Evolutionary conservation across 805 yeast species (phyloP).

Genomic region (Huiozyma sinensis): DNA sequence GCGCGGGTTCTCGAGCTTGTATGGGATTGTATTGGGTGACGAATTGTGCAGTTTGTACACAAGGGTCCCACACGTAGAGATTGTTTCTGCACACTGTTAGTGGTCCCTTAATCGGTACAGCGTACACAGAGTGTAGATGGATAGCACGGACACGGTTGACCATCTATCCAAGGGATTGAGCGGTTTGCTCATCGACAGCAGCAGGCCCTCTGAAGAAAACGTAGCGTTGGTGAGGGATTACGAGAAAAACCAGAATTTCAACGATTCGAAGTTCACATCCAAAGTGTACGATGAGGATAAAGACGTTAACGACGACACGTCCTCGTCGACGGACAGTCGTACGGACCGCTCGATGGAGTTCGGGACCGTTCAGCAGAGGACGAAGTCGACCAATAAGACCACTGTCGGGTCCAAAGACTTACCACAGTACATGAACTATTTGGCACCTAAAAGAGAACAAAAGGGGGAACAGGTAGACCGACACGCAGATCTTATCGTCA

Average conservation of each 20-base stretch:
- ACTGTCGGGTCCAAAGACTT: slow-evolving; percentile 2
- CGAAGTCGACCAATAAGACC: slow-evolving; percentile 4
- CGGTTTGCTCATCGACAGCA: too few relatives aligned
- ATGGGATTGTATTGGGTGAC: too few relatives aligned
- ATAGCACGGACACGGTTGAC: too few relatives aligned
- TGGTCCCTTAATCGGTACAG: too few relatives aligned
- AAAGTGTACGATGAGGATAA: neutral
- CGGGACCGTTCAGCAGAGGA: slow-evolving; percentile 8
- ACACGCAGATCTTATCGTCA: slow-evolving; percentile 6
- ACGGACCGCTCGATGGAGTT: neutral
- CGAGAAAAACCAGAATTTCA: neutral
- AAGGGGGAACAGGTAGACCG: neutral
- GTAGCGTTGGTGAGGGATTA: too few relatives aligned
- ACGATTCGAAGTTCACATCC: neutral
- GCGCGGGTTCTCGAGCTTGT: too few relatives aligned
- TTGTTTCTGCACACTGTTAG: too few relatives aligned
- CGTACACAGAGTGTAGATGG: too few relatives aligned
- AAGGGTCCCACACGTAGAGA: too few relatives aligned
- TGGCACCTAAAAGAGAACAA: neutral
- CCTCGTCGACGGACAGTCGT: neutral
- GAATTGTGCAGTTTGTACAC: too few relatives aligned
- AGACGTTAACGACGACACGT: slow-evolving; percentile 1
- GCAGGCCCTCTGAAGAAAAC: too few relatives aligned
- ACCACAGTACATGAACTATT: slow-evolving; percentile 5
- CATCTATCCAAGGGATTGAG: too few relatives aligned